Evolutionary conservation across 441 rosid species (phyloP), one percentile per base, ranked within the genome.

Genomic region (Jatropha podagrica): DNA sequence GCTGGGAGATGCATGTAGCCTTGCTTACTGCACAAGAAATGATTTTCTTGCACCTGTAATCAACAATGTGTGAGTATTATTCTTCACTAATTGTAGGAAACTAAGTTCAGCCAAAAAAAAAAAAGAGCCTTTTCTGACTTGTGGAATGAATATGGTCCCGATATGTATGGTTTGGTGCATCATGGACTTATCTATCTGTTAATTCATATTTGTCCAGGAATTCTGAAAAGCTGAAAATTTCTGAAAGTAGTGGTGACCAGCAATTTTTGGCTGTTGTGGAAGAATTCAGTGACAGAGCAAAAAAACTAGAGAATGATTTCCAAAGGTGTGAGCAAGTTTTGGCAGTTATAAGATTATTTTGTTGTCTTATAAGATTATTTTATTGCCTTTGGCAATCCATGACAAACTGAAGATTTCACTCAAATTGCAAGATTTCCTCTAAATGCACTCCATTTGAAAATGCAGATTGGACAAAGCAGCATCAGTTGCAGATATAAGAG

Each of bases 401-500:
- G 7, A 38, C 20, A 17, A 55, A 18, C 37, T 10, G 27, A 26
- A 48, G 37, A 20, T 64, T 74, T 62, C 17, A 61, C 46, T 42
- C 26, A 32, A 68, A 27, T 62, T 12, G 11, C 18, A 61, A 46
- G 6, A 14, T 68, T 18, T 38, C 4, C 42, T 15, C 38, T 55
- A 26, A 64, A 26, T 65, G 27, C n/a, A 59, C 75, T 65, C 67
- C 48, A 58, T 40, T 17, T 69, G 27, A 64, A 75, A 58, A 42
- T 85, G 86, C 95, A 95, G 99, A 81, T 71, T 92, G 82, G 92
- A 92, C 66, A 92, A 83, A 81, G 81, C 86, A 80, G 83, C 81
- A 70, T 84, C 95, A 55, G 73, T 93, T 27, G 49, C 81, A 66
- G 95, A 88, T 86, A 48, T 93, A 83, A 83, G 88, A 81, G 85